Base-by-base conservation (phyloP, 345 rosid species). In the Gossypium australe region DNA sequence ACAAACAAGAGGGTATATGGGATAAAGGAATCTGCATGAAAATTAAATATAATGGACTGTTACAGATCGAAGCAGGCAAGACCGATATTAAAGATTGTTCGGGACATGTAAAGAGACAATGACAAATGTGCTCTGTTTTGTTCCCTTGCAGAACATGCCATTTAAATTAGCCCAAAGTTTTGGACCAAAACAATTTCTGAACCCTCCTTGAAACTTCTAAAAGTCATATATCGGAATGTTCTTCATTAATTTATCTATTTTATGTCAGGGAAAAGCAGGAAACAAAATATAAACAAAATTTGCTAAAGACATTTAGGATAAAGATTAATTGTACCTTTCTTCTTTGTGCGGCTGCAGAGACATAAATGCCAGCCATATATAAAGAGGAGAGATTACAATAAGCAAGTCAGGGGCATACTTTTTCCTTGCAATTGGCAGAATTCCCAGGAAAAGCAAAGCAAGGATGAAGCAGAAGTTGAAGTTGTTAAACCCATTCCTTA, bases 341-440 rank as follows among this genome's bases (percentile, higher is more conserved):
- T 95, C 98, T 85, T 95, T 91, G 88, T 95, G 99, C 51, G 97
- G 93, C 83, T 91, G 98, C 87, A 88, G 85, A 71, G 97, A 91
- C 99, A 95, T 95, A 80, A 95, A 93, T 56, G 79, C 89, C 70
- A 93, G 80, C 99, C 99, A 95, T 73, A 95, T 87, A 82, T 93
- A 95, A 70, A 95, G 81, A 62, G 97, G 92, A 9, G 93, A 88
- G 64, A 91, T 84, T 67, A 64, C 14, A n/a, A 63, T 4, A 10
- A 64, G 82, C 79, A 95, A 82, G 77, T 85, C 92, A 24, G 79
- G 87, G 47, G 88, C 84, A 81, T 89, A 91, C 82, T 90, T 91
- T 81, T 84, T 93, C 86, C 83, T 84, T 59, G 85, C 89, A 73
- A 91, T 78, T 66, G 99, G 97, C n/a, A 78, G 80, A 61, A 93